Conservation (phyloP, 768 basidiomycete species). For the Rhizopogon roseolus region DNA sequence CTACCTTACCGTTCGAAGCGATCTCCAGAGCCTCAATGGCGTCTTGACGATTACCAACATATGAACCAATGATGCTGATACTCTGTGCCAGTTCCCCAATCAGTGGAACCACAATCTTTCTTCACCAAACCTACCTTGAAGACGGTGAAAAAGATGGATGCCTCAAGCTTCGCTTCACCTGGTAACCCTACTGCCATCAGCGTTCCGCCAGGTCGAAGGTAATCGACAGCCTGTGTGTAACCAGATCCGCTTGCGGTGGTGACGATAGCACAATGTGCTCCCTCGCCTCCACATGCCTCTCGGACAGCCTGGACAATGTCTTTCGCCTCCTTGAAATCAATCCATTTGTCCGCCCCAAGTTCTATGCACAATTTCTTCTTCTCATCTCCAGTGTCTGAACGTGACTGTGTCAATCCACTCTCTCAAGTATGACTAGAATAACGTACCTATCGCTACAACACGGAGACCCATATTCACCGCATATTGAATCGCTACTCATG, state of each 20-base stretch:
- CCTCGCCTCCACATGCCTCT: conserved; percentile 57
- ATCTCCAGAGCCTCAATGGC: conserved; percentile 76
- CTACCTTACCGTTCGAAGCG: conserved; percentile 67
- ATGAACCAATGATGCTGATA: conserved; percentile 28
- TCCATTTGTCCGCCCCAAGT: conserved; percentile 71
- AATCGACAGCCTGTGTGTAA: conserved; percentile 62
- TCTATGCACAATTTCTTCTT: conserved; percentile 57
- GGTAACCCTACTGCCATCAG: conserved; percentile 82
- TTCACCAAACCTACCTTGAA: conserved; percentile 40
- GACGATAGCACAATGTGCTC: conserved; percentile 68
- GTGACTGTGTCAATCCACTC: not conserved
- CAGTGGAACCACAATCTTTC: conserved; percentile 14
- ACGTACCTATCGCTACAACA: conserved; percentile 66
- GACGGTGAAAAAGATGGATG: conserved; percentile 71
- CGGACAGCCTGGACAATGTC: conserved; percentile 65
- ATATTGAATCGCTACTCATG: conserved; percentile 64
- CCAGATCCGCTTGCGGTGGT: conserved; percentile 43
- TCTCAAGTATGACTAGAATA: not conserved
- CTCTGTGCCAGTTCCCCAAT: conserved; percentile 13
- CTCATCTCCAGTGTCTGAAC: conserved; percentile 63
- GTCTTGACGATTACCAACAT: conserved; percentile 76
- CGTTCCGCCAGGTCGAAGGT: conserved; percentile 67
- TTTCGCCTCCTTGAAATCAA: conserved; percentile 71
- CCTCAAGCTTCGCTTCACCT: conserved; percentile 47
- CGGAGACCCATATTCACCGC: conserved; percentile 72